A percentile compares a stretch with the other conserved stretches of the same genome.
phyloP scores from a whole-genome alignment of 352 stramenopile species.

The Phytophthora pini region DNA sequence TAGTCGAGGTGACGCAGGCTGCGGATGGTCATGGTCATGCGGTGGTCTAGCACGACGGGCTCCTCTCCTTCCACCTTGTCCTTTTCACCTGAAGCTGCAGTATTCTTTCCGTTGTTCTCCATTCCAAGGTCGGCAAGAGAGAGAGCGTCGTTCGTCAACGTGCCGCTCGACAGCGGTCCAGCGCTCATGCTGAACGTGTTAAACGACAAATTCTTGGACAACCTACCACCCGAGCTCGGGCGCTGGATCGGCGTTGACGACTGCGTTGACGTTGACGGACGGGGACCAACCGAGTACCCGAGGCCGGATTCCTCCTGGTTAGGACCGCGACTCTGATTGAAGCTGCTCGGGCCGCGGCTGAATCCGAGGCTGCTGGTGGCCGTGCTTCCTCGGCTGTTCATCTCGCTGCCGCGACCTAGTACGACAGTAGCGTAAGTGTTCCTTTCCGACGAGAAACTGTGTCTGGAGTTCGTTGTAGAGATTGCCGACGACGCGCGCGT shows the following conservation, averaged over 20 bases:
- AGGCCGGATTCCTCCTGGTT: constrained; percentile 23
- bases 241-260: constrained; percentile 23
- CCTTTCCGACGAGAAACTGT: constrained; percentile 49
- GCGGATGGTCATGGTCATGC: constrained; percentile 43
- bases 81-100: constrained; percentile 9
- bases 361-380: constrained; percentile 24
- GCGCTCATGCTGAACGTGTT: constrained; percentile 27
- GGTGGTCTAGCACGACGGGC: constrained; percentile 56
- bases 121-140: constrained; percentile 49
- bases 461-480: constrained; percentile 21
- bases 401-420: constrained; percentile 33
- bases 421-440: constrained; percentile 53
- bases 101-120: constrained; percentile 17
- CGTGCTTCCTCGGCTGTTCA: constrained; percentile 32
- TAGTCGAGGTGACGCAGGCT: constrained; percentile 58
- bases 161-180: constrained; percentile 21
- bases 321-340: constrained; percentile 27
- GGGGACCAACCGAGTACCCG: constrained; percentile 38
- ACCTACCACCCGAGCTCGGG: constrained; percentile 20
- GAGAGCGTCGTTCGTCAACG: constrained; percentile 51
- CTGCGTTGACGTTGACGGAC: constrained; percentile 22
- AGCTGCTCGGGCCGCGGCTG: constrained; percentile 25
- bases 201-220: constrained; percentile 29
- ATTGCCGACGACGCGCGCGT: constrained; percentile 44
- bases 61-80: constrained; percentile 30